phyloP scores from a whole-genome alignment of 805 yeast species.

The Cyberlindnera maclurae region DNA sequence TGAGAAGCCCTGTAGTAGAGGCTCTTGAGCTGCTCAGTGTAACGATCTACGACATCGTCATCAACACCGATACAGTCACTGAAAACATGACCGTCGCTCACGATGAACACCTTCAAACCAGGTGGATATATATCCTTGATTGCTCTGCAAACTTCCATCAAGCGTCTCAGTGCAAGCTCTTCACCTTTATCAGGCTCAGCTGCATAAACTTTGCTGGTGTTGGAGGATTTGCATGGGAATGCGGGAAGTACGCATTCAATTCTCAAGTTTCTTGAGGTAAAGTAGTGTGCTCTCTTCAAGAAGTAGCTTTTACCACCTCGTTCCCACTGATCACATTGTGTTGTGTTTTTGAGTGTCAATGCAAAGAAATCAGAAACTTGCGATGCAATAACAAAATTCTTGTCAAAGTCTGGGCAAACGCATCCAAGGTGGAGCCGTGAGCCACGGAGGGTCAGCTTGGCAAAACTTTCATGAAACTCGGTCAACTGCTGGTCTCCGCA shows the following conservation, averaged over 20 bases:
- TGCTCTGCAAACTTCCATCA: constrained; percentile 27
- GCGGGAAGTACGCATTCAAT: constrained; percentile 58
- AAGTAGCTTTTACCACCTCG: constrained; percentile 38
- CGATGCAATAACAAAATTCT: constrained; percentile 20
- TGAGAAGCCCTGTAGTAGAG: constrained; percentile 29
- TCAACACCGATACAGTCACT: constrained; percentile 59
- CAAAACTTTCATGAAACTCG: constrained; percentile 30
- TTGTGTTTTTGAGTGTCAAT: constrained; percentile 39
- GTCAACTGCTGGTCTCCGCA: constrained; percentile 16
- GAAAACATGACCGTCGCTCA: constrained; percentile 60
- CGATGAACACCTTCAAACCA: constrained; percentile 48
- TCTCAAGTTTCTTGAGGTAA: constrained; percentile 39
- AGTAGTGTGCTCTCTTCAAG: constrained; percentile 35
- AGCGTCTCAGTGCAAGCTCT: constrained; percentile 33
- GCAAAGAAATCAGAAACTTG: constrained; percentile 38
- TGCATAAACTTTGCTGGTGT: constrained; percentile 42
- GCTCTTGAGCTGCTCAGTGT: constrained; percentile 37
- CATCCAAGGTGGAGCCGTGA: constrained; percentile 25
- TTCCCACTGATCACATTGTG: constrained; percentile 41
- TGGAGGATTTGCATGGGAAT: constrained; percentile 60
- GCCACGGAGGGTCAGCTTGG: constrained; percentile 29
- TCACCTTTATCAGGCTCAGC: constrained; percentile 49
- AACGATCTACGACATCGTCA: constrained; percentile 44
- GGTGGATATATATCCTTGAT: constrained; percentile 41
- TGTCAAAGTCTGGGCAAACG: constrained; percentile 2